phyloP scores from a whole-genome alignment of 768 basidiomycete species.

The Pulveroboletus ravenelii region DNA sequence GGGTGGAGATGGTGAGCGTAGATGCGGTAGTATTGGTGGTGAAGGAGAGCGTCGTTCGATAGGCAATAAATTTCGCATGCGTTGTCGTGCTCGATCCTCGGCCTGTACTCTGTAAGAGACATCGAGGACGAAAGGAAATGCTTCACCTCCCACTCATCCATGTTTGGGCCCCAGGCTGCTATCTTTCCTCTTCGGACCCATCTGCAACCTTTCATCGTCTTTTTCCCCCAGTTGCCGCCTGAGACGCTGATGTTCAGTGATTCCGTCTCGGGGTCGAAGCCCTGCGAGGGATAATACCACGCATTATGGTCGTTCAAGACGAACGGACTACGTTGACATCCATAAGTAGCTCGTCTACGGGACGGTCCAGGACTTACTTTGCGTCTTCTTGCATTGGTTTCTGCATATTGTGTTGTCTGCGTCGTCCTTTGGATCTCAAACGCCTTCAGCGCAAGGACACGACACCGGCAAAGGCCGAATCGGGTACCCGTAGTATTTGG shows the following conservation, averaged over 20 bases:
- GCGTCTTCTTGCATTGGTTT: constrained; percentile 30
- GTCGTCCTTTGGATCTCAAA: too few species aligned
- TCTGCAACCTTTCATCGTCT: constrained; percentile 66
- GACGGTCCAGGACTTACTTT: constrained; percentile 19
- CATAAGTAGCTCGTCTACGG: constrained; percentile 5
- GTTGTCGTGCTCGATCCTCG: constrained; percentile 80
- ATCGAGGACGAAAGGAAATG: constrained; percentile 2
- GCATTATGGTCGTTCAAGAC: constrained; percentile 68
- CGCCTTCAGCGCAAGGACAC: neutral
- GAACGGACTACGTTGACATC: constrained; percentile 28
- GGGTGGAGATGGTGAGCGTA: constrained; percentile 76
- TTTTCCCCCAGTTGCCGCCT: constrained; percentile 82
- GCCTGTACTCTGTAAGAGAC: constrained; percentile 40
- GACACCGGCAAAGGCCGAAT: constrained; percentile 25
- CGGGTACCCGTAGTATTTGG: neutral
- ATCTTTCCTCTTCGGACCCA: constrained; percentile 84
- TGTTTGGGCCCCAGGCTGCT: constrained; percentile 75
- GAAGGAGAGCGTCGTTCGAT: constrained; percentile 59
- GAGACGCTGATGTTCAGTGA: constrained; percentile 46
- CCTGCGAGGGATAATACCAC: constrained; percentile 84
- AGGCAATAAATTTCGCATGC: constrained; percentile 65
- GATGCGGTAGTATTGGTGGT: constrained; percentile 68
- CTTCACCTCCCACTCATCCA: constrained; percentile 81
- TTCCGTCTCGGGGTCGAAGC: constrained; percentile 60
- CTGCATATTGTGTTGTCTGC: constrained; percentile 17